phyloP scores from a whole-genome alignment of 495 filamentous ascomycete genomes.

The Trichoderma orchidacearum region DNA sequence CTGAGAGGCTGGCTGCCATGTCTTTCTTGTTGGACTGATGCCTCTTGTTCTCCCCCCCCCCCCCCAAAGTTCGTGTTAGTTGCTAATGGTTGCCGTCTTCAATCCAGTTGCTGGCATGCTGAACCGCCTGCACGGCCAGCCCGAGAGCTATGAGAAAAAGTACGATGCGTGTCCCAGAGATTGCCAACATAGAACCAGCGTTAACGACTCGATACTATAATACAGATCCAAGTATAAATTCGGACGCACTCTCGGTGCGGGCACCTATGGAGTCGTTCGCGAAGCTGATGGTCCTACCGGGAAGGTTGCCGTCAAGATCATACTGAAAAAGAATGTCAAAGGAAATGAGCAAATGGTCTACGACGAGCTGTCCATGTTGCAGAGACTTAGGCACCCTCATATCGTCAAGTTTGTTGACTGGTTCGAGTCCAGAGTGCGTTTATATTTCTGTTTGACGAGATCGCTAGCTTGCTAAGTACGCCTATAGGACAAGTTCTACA shows the following conservation, averaged over 20 bases:
- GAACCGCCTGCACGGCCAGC: conserved; percentile 95
- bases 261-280: conserved; percentile 96
- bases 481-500: conserved; percentile 97
- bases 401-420: conserved; percentile 98
- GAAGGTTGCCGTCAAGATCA: conserved; percentile 97
- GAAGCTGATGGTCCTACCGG: conserved; percentile 74
- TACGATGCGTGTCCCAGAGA: conserved; percentile 20
- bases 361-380: conserved; percentile 88
- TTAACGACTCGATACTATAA: conserved; percentile 5
- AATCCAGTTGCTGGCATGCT: conserved; percentile 73
- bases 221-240: conserved; percentile 73
- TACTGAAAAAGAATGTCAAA: conserved; percentile 97
- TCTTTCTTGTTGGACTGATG: background rate
- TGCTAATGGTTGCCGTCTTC: background rate
- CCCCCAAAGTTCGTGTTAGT: background rate
- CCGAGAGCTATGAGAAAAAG: conserved; percentile 98
- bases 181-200: background rate
- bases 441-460: background rate
- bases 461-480: background rate
- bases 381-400: conserved; percentile 79
- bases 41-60: background rate
- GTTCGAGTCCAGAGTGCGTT: conserved; percentile 83
- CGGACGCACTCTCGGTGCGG: conserved; percentile 85
- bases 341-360: conserved; percentile 98
- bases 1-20: background rate